phyloP scores from a whole-genome alignment of 148 eudicot genomes.

The Rhododendron henanense region DNA sequence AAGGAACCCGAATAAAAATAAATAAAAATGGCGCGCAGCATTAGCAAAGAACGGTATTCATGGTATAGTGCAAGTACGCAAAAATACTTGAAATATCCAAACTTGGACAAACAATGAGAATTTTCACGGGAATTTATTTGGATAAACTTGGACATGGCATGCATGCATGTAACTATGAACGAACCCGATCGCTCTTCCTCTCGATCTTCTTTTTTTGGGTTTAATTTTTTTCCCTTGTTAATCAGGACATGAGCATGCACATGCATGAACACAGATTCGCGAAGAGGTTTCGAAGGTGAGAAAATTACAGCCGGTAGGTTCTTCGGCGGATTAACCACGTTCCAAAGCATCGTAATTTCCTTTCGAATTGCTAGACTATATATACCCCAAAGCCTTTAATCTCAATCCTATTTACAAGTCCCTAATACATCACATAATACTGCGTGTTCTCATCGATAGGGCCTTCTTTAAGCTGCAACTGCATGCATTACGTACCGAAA shows the following conservation, averaged over 20 bases:
- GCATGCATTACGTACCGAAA: neutral
- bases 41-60: too few species aligned
- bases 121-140: too few species aligned
- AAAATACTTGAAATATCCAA: too few species aligned
- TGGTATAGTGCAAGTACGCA: too few species aligned
- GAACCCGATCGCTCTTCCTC: neutral
- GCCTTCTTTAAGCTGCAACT: neutral
- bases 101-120: neutral
- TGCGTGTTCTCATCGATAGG: too few species aligned
- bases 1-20: too few species aligned
- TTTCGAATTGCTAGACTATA: neutral
- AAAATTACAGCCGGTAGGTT: slow-evolving; percentile 24
- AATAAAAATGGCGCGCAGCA: too few species aligned
- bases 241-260: neutral
- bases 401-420: too few species aligned
- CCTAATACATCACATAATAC: too few species aligned
- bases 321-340: slow-evolving; percentile 27
- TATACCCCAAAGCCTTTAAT: neutral
- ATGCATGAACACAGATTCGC: neutral
- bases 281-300: too few species aligned
- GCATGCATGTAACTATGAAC: neutral
- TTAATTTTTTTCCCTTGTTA: neutral
- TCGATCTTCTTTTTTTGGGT: neutral
- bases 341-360: slow-evolving; percentile 20
- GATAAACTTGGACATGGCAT: neutral